Evolutionary conservation across 306 rosid species (phyloP).

Genomic region (Lathyrus sativus): DNA sequence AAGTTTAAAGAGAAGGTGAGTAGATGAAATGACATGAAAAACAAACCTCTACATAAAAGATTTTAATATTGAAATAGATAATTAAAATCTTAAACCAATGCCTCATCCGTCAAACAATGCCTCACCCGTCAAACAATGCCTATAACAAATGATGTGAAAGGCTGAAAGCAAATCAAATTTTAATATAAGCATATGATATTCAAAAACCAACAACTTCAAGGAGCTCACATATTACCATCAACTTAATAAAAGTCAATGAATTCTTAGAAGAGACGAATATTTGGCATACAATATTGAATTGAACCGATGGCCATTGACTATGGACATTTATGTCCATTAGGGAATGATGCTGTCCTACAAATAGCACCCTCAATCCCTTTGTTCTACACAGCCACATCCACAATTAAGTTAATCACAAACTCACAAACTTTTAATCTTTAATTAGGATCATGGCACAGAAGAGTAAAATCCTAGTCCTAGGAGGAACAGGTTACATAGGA

Average conservation of each 20-base stretch:
- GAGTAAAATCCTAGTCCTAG: conserved; percentile 47
- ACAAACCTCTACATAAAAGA: too few relatives aligned
- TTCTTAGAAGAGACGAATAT: background rate
- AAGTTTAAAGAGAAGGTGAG: too few relatives aligned
- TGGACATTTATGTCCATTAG: too few relatives aligned
- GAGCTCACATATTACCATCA: background rate
- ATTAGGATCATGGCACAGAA: conserved; percentile 34
- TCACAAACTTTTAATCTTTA: background rate
- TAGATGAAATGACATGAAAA: too few relatives aligned
- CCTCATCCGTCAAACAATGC: too few relatives aligned
- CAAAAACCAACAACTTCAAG: background rate
- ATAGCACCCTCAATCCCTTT: conserved; percentile 3
- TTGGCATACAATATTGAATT: background rate
- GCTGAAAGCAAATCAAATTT: too few relatives aligned
- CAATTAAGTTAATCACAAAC: background rate
- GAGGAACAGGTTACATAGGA: conserved; percentile 49
- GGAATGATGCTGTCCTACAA: background rate
- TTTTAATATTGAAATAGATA: too few relatives aligned
- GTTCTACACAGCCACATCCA: background rate
- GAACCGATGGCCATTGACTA: background rate
- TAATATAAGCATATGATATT: too few relatives aligned
- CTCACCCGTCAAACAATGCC: too few relatives aligned
- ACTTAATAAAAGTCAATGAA: background rate
- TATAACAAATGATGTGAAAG: too few relatives aligned
- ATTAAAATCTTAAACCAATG: too few relatives aligned